Conservation (phyloP, 805 yeast genomes). For the Metschnikowia cubensis region DNA sequence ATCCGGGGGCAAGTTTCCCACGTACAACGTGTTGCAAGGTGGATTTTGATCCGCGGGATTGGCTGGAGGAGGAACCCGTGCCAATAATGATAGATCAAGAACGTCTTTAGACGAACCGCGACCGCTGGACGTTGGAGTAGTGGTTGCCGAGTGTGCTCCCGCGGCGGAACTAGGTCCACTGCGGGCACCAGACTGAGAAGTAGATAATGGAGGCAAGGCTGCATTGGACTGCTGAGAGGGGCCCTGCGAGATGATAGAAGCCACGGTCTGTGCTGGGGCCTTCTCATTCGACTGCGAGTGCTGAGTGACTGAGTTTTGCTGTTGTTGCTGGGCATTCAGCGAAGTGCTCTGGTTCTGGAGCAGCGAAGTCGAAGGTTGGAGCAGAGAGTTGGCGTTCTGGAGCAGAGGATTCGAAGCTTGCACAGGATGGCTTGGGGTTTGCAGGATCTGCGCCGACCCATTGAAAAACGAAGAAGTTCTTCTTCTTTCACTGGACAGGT, state of each 20-base stretch:
- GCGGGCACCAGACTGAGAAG: slow-evolving; percentile 7
- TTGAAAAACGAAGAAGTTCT: slow-evolving; percentile 52
- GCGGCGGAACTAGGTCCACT: slow-evolving; percentile 11
- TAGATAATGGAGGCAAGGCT: slow-evolving; percentile 6
- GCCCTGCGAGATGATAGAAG: slow-evolving; percentile 18
- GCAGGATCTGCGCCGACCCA: slow-evolving; percentile 16
- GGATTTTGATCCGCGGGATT: slow-evolving; percentile 99
- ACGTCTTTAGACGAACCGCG: slow-evolving; percentile 32
- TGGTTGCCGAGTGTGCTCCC: slow-evolving; percentile 5
- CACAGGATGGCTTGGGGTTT: slow-evolving; percentile 5
- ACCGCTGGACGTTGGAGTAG: slow-evolving; percentile 11
- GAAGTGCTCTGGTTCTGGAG: not conserved
- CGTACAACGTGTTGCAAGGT: slow-evolving; percentile 95
- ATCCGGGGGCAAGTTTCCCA: slow-evolving; percentile 96
- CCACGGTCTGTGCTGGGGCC: slow-evolving; percentile 12
- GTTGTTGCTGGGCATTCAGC: slow-evolving; percentile 1
- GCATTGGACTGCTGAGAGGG: slow-evolving; percentile 11
- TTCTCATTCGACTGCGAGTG: slow-evolving; percentile 1
- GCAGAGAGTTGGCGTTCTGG: not conserved
- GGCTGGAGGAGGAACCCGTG: slow-evolving; percentile 86
- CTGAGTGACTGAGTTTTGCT: slow-evolving; percentile 1
- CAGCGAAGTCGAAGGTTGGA: slow-evolving; percentile 3
- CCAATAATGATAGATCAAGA: slow-evolving; percentile 67
- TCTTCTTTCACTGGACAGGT: slow-evolving; percentile 36
- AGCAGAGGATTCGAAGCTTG: slow-evolving; percentile 4